phyloP scores from a whole-genome alignment of 305 asterid species.

The Euphrasia arctica region DNA sequence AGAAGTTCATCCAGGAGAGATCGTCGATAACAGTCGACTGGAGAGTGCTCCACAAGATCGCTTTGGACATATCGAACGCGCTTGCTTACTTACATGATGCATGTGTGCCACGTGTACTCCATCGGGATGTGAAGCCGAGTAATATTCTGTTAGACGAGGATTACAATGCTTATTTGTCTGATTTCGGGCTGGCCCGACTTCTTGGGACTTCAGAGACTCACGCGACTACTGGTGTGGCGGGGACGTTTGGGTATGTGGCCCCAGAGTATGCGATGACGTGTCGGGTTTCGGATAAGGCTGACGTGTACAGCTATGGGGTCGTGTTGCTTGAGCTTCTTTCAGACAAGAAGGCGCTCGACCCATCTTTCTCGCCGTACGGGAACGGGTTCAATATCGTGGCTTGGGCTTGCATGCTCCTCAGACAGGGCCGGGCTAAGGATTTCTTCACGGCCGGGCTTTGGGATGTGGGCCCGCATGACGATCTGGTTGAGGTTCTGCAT shows the following conservation, averaged over 20 bases:
- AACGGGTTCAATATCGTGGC: slow-evolving; percentile 80
- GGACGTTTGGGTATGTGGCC: slow-evolving; percentile 93
- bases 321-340: slow-evolving; percentile 85
- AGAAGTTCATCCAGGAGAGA: slow-evolving; percentile 83
- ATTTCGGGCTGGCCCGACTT: slow-evolving; percentile 83
- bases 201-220: slow-evolving; percentile 88
- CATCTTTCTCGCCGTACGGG: slow-evolving; percentile 80
- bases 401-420: slow-evolving; percentile 87
- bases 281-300: slow-evolving; percentile 95
- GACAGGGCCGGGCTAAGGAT: slow-evolving; percentile 83
- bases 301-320: slow-evolving; percentile 90
- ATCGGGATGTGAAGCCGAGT: slow-evolving; percentile 96
- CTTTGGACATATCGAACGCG: slow-evolving; percentile 79
- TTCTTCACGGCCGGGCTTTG: slow-evolving; percentile 80
- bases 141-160: slow-evolving; percentile 85
- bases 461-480: slow-evolving; percentile 92
- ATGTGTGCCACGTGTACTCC: slow-evolving; percentile 92
- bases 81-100: slow-evolving; percentile 92
- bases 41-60: slow-evolving; percentile 89
- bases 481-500: slow-evolving; percentile 74
- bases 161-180: slow-evolving; percentile 76
- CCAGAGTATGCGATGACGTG: slow-evolving; percentile 95
- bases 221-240: slow-evolving; percentile 89
- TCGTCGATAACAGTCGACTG: slow-evolving; percentile 75
- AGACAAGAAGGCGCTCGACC: slow-evolving; percentile 87